phyloP scores from a whole-genome alignment of 805 yeast genomes.

The Cephaloascus albidus region DNA sequence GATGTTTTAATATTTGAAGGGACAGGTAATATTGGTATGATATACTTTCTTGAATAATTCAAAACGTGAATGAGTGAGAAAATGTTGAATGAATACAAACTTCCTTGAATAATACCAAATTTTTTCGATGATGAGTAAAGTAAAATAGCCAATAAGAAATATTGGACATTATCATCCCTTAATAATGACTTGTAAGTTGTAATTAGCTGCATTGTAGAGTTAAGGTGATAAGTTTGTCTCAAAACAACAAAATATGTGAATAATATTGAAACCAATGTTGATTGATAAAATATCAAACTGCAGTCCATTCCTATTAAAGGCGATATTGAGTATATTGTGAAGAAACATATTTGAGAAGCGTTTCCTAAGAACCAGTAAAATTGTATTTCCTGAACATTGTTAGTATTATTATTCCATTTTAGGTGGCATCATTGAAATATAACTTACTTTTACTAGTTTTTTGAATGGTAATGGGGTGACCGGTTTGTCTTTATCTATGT shows the following conservation, averaged over 20 bases:
- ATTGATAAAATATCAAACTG: constrained; percentile 19
- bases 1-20: constrained; percentile 15
- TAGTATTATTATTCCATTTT: too few relatives aligned
- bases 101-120: constrained; percentile 27
- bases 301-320: too few relatives aligned
- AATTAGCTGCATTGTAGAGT: constrained; percentile 14
- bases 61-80: constrained; percentile 27
- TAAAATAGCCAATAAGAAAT: constrained; percentile 20
- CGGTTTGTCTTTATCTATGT: too few relatives aligned
- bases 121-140: constrained; percentile 12
- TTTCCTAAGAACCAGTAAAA: background rate
- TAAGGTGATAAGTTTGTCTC: constrained; percentile 45
- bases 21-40: constrained; percentile 24
- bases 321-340: too few relatives aligned
- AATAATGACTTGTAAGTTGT: constrained; percentile 16
- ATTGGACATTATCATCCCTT: constrained; percentile 32
- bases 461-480: too few relatives aligned
- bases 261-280: constrained; percentile 39
- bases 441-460: too few relatives aligned
- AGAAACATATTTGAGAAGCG: constrained; percentile 6
- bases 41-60: constrained; percentile 26
- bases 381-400: background rate
- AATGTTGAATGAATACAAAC: constrained; percentile 22
- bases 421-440: too few relatives aligned
- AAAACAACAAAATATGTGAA: constrained; percentile 56